phyloP scores from a whole-genome alignment of 768 basidiomycete species.

The Daedaleopsis nitida region DNA sequence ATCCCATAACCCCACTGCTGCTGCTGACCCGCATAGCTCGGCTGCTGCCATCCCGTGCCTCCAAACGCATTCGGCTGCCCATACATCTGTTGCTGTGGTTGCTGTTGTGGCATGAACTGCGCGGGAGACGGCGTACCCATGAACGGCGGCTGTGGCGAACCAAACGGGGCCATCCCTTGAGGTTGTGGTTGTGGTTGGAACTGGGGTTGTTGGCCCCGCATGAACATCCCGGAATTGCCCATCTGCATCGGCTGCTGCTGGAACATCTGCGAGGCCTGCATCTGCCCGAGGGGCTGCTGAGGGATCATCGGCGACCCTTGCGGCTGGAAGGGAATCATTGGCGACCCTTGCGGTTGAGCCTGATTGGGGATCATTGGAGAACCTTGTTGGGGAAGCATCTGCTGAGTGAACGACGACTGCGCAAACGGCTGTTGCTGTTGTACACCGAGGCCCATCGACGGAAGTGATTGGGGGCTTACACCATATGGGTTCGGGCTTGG shows the following conservation, averaged over 20 bases:
- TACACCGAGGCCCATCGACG: slow-evolving; percentile 2
- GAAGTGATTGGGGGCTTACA: slow-evolving; percentile 10
- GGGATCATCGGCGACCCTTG: slow-evolving; percentile 21
- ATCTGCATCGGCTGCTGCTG: slow-evolving; percentile 37
- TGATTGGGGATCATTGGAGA: slow-evolving; percentile 11
- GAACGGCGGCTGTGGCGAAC: slow-evolving; percentile 7
- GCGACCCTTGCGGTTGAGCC: slow-evolving; percentile 14
- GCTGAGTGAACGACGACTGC: slow-evolving; percentile 19
- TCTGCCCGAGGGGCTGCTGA: not conserved
- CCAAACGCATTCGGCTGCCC: slow-evolving; percentile 17
- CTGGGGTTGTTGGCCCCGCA: slow-evolving; percentile 27
- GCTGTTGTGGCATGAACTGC: slow-evolving; percentile 28
- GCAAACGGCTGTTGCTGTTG: slow-evolving; percentile 10
- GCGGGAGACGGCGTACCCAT: slow-evolving; percentile 32
- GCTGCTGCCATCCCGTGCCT: slow-evolving; percentile 14
- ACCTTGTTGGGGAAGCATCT: not conserved
- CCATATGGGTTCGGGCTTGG: slow-evolving; percentile 24
- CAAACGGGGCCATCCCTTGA: not conserved
- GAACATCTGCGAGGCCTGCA: slow-evolving; percentile 15
- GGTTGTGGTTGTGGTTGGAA: slow-evolving; percentile 19
- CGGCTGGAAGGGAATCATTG: slow-evolving; percentile 13
- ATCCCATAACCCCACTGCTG: slow-evolving; percentile 11
- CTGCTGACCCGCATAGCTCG: slow-evolving; percentile 19
- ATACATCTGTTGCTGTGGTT: slow-evolving; percentile 24
- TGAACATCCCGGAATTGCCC: slow-evolving; percentile 17